A percentile compares a stretch with the other conserved stretches of the same genome.
These are phyloP conservation scores for Parsonsia alboflavescens DNA, from an alignment of 257 asterid species.

Conservation along the genomic window DNA sequence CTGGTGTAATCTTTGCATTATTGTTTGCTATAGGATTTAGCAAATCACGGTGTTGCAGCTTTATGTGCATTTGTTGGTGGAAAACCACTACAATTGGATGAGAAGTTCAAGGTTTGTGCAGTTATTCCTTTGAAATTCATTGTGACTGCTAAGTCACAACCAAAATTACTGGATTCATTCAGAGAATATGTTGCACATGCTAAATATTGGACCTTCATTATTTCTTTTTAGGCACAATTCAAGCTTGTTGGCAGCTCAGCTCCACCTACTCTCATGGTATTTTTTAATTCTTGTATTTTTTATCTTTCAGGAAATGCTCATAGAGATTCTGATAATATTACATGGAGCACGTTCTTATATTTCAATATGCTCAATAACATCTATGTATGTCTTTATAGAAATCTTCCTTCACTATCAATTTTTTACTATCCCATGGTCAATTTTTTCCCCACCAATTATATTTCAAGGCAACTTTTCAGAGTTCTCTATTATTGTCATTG, in stretches of 20 bases:
- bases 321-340: background rate
- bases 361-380: background rate
- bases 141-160: background rate
- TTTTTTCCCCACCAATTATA: background rate
- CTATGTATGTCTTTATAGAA: background rate
- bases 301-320: background rate
- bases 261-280: conserved; percentile 39
- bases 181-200: background rate
- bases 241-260: conserved; percentile 36
- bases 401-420: background rate
- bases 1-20: conserved; percentile 1
- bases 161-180: conserved; percentile 2
- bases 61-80: conserved; percentile 52
- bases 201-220: background rate
- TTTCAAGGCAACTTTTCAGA: background rate
- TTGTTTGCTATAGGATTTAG: conserved; percentile 41
- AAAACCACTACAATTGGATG: conserved; percentile 48
- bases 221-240: conserved; percentile 39
- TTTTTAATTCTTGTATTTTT: background rate
- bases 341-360: background rate
- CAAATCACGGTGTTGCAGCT: conserved; percentile 71
- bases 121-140: background rate
- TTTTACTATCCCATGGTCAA: background rate
- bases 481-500: background rate
- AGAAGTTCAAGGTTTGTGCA: conserved; percentile 49